These are phyloP conservation scores for Endocalyx cinctus DNA, from an alignment of 2,329 filamentous ascomycete genomes.

Conservation along the genomic window DNA sequence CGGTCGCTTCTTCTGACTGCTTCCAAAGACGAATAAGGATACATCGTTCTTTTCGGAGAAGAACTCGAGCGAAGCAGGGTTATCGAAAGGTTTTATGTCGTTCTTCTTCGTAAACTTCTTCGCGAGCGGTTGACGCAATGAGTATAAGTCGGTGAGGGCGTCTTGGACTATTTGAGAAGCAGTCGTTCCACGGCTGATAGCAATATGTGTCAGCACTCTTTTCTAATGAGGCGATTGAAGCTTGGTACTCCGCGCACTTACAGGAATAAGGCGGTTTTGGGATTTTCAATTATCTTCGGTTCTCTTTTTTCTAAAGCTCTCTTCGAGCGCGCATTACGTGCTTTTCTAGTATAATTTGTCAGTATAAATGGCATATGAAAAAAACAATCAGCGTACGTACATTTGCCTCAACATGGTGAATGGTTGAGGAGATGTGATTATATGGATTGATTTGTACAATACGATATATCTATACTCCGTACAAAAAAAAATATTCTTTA, in stretches of 20 bases:
- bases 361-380: constrained; percentile 1
- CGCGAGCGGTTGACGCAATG: constrained; percentile 76
- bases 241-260: constrained; percentile 14
- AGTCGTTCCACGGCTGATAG: constrained; percentile 63
- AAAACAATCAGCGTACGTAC: constrained; percentile 6
- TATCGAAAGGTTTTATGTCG: constrained; percentile 89
- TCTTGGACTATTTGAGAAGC: constrained; percentile 80
- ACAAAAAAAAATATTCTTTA: too few relatives aligned
- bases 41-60: constrained; percentile 96
- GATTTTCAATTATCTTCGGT: constrained; percentile 83
- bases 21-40: constrained; percentile 77
- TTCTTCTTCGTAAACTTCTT: constrained; percentile 98
- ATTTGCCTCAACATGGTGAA: constrained; percentile 24
- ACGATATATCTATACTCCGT: too few relatives aligned
- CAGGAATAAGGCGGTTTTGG: constrained; percentile 85
- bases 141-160: constrained; percentile 77
- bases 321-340: constrained; percentile 79
- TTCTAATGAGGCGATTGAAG: constrained; percentile 82
- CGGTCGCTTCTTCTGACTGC: constrained; percentile 88
- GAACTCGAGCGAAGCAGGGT: constrained; percentile 83
- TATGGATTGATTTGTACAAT: neutral
- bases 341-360: constrained; percentile 42
- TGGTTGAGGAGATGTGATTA: constrained; percentile 1
- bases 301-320: constrained; percentile 90
- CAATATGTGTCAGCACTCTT: too few relatives aligned